phyloP scores from a whole-genome alignment of 495 filamentous ascomycete species.

The Lophium mytilinum region DNA sequence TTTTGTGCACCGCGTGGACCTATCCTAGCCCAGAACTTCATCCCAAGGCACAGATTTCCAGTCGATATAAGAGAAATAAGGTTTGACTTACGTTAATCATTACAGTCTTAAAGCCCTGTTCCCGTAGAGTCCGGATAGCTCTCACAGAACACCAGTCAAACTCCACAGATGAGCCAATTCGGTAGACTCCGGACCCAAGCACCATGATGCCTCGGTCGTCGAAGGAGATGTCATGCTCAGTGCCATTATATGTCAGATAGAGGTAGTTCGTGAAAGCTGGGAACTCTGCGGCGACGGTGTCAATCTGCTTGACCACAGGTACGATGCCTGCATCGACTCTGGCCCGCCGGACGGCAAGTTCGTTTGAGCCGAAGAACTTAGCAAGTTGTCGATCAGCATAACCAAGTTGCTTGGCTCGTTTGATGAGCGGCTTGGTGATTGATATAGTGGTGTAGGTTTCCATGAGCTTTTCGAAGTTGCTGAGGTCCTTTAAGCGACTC shows the following conservation, averaged over 20 bases:
- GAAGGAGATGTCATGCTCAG: slow-evolving; percentile 76
- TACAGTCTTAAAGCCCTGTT: slow-evolving; percentile 85
- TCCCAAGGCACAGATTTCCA: too few relatives aligned
- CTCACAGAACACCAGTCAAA: slow-evolving; percentile 99
- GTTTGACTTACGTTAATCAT: slow-evolving; percentile 82
- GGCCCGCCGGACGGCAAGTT: slow-evolving; percentile 74
- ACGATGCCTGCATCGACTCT: slow-evolving; percentile 77
- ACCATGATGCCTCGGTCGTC: slow-evolving; percentile 92
- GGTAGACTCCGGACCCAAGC: slow-evolving; percentile 91
- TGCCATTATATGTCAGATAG: slow-evolving; percentile 91
- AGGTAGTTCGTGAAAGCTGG: slow-evolving; percentile 94
- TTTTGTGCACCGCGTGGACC: too few relatives aligned
- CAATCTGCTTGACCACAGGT: slow-evolving; percentile 93
- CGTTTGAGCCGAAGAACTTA: slow-evolving; percentile 87
- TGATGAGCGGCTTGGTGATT: slow-evolving; percentile 56
- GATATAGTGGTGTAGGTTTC: slow-evolving; percentile 58
- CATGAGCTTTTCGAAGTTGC: slow-evolving; percentile 77
- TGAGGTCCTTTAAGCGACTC: slow-evolving; percentile 78
- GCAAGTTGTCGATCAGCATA: slow-evolving; percentile 92
- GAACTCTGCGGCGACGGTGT: slow-evolving; percentile 97
- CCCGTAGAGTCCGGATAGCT: slow-evolving; percentile 84
- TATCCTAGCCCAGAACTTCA: too few relatives aligned
- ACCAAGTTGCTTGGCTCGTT: slow-evolving; percentile 82
- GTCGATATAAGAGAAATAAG: too few relatives aligned
- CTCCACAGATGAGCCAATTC: slow-evolving; percentile 95